Conservation (phyloP, 495 filamentous ascomycete species). For the Amorphotheca resinae region DNA sequence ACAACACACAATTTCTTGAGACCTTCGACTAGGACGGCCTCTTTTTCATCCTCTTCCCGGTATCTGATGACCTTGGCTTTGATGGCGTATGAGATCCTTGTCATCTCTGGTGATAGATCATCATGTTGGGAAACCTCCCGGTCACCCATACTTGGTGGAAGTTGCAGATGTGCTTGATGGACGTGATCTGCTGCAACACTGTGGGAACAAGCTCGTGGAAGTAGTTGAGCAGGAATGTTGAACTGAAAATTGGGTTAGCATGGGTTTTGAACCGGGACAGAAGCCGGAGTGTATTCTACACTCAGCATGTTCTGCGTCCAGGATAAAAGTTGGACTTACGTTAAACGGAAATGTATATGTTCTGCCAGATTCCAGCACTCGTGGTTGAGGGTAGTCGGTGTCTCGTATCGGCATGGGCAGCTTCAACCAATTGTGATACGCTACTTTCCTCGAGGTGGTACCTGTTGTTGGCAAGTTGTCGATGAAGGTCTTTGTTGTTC, state of each 20-base stretch:
- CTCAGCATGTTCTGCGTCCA: too few relatives aligned
- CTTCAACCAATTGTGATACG: slow-evolving; percentile 57
- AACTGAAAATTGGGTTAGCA: slow-evolving; percentile 32
- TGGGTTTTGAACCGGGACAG: too few relatives aligned
- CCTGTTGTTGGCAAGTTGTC: slow-evolving; percentile 27
- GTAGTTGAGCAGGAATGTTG: slow-evolving; percentile 56
- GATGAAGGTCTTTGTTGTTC: slow-evolving; percentile 34
- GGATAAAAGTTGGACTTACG: not conserved
- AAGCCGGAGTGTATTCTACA: too few relatives aligned
- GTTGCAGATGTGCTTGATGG: slow-evolving; percentile 56
- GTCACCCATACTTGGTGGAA: slow-evolving; percentile 75
- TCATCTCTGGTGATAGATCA: slow-evolving; percentile 77
- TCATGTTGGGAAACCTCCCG: slow-evolving; percentile 41
- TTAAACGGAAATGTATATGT: slow-evolving; percentile 71
- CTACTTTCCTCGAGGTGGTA: slow-evolving; percentile 28
- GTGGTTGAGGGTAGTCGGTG: slow-evolving; percentile 52
- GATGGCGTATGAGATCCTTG: slow-evolving; percentile 59
- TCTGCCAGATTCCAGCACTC: slow-evolving; percentile 51
- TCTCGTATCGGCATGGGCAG: slow-evolving; percentile 68
- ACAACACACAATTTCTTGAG: slow-evolving; percentile 59
- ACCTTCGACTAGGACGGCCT: slow-evolving; percentile 19
- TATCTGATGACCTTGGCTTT: slow-evolving; percentile 36
- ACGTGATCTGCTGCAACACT: slow-evolving; percentile 42
- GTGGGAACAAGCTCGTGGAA: slow-evolving; percentile 50
- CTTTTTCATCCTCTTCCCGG: slow-evolving; percentile 27